Evolutionary conservation across 805 yeast genomes (phyloP).

Genomic region (Helenozyma baotianmanensis): DNA sequence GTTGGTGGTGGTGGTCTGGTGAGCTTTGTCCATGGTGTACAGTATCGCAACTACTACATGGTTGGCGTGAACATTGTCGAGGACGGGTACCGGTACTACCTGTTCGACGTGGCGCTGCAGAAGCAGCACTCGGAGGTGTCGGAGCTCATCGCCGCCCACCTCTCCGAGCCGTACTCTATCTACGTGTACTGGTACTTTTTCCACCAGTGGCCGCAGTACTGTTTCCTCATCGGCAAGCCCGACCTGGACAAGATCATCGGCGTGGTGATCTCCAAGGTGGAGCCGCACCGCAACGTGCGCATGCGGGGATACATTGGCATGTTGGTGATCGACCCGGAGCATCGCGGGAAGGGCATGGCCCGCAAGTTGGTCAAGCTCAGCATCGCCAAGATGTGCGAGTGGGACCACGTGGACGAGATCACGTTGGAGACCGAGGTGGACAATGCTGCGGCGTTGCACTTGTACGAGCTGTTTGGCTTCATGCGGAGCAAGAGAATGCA

Average conservation of each 20-base stretch:
- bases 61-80: no score
- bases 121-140: slow-evolving; percentile 48
- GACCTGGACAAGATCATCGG: slow-evolving; percentile 53
- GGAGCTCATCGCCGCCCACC: slow-evolving; percentile 60
- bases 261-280: slow-evolving; percentile 77
- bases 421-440: slow-evolving; percentile 88
- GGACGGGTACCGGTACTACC: slow-evolving; percentile 12
- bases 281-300: slow-evolving; percentile 67
- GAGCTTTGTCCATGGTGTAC: no score
- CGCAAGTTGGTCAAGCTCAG: slow-evolving; percentile 59
- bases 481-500: slow-evolving; percentile 69
- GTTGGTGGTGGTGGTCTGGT: no score
- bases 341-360: slow-evolving; percentile 81
- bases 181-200: slow-evolving; percentile 90
- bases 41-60: no score
- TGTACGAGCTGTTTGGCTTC: slow-evolving; percentile 77
- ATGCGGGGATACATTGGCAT: slow-evolving; percentile 92
- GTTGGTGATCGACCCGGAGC: slow-evolving; percentile 75
- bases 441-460: slow-evolving; percentile 61
- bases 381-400: slow-evolving; percentile 58
- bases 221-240: slow-evolving; percentile 54
- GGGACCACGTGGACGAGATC: slow-evolving; percentile 77
- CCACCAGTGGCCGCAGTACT: slow-evolving; percentile 85
- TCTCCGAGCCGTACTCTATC: slow-evolving; percentile 91
- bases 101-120: slow-evolving; percentile 10